Evolutionary conservation across 2,329 filamentous ascomycete species (phyloP), one percentile per base, ranked within the genome.

Genomic region (Endothia cerciana): DNA sequence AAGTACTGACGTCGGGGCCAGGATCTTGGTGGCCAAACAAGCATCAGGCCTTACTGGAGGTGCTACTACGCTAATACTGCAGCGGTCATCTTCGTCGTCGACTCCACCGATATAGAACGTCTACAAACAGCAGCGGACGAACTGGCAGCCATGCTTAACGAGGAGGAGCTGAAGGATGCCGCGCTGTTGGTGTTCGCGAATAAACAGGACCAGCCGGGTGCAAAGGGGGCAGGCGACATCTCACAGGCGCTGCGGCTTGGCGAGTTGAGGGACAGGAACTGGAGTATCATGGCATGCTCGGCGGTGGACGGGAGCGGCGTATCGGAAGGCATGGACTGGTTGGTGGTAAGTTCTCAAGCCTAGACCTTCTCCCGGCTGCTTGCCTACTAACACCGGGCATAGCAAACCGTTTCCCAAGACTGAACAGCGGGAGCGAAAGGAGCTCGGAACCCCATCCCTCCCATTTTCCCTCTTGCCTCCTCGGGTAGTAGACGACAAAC

Each of bases 1-100:
- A 70, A 61, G 65, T 45, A 66, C 64, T 45, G 59, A 51, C 65
- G 38, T 62, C 45, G 55, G 65, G 63, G 63, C 60, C 71, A 92
- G 90, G 94, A 98, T 82, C 85, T 98, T 58, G 94, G 95, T 75
- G 95, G 95, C 47, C 95, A 99, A 84, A 99, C 95, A n/a, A 96
- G 91, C 72, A 99, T 99, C 77, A 88, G 95, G 71, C 95, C 95
- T 1, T 99, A 99, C 83, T 99, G 95, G 95, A 88, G 95, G 78
- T 99, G 95, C 82, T 99, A 99, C 85, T 99, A 98, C 77, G 93
- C 94, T 76, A 98, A 99, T 82, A 99, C 95, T 0, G 94, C 95
- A 38, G 95, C 95, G 22, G 95, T 99, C 71, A 94, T 99, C 74
- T 99, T 99, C 82, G 95, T 99, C 69, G 94, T 99, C 75, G 95